Base-by-base conservation (phyloP, 768 basidiomycete species). In the Lactarius tabidus region DNA sequence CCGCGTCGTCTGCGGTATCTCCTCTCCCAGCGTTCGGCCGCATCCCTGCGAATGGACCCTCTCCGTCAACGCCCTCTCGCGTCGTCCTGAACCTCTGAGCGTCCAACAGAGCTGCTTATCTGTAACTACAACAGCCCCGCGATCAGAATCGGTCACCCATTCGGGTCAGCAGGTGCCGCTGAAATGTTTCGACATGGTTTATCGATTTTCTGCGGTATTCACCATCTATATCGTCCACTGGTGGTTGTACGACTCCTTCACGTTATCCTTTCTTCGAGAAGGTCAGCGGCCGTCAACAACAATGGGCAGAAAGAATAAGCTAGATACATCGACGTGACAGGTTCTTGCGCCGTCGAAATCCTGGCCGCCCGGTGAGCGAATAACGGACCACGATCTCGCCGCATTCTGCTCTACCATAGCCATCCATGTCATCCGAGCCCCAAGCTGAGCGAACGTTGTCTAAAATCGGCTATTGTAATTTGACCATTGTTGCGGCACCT, bases 61-160 rank as follows among this genome's bases (percentile, higher is more conserved):
- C 64, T 1, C 59, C 64, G 29, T 57, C 59, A 23, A 65, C 59
- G 1, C 59, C 59, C 26, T 57, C 64, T 41, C 36, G 45, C 20
- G 2, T 31, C 41, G 41, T 31, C 2, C 7, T 48, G 28, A 5
- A 31, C 4, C 64, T 23, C 36, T 45, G 7, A 17, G 14, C 20
- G 45, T 23, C 8, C 36, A 43, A 23, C 64, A 23, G 43, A 15
- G 33, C 41, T 10, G 38, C 51, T 43, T 33, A 20, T 54, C 23
- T 6, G 23, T 51, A 48, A 23, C 45, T 12, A 48, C n/a, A n/a
- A n/a, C 48, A 12, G 48, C 26, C 17, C 39, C 39, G 4, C 54
- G 29, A 26, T 9, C 57, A 23, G 57, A 64, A 10, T 14, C 26
- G 31, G n/a, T 52, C n/a, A n/a, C n/a, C n/a, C 38, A 9, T 17